Base-by-base conservation (phyloP, 345 rosid genomes). In the Clausena lansium region DNA sequence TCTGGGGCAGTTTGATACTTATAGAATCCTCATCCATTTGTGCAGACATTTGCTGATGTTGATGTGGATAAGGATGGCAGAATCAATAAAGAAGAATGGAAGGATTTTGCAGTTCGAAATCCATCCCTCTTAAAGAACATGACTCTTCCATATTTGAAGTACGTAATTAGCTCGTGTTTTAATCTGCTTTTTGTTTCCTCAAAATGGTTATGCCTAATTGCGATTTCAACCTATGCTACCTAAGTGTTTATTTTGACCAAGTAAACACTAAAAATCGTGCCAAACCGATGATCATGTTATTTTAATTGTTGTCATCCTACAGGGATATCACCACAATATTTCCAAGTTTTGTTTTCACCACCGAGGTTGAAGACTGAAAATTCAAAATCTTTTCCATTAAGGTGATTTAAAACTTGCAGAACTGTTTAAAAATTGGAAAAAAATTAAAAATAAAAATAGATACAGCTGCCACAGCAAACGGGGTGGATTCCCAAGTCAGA, bases 91-190 rank as follows among this genome's bases (percentile, higher is more conserved):
- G 87, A 82, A 17, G 93, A 92, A 62, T 93, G 97, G 97, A 93
- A 85, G 76, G 86, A 41, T 1, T 93, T 90, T 75, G 92, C 67
- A 64, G 55, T 79, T 70, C 82, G 82, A 76, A 77, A 90, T 81
- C 98, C 98, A 5, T 77, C 81, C 65, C 80, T 93, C 57, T 81
- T 93, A 87, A 89, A 81, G 86, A 90, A 90, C 80, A 92, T 92
- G 97, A 93, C 97, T 76, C 92, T 93, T 77, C 94, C 94, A 69
- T 90, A 88, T 22, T 72, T 93, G 54, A 92, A 83, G 98, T 93
- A 85, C 61, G 81, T 69, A 67, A 72, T 30, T 59, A 33, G 19
- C 61, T 71, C 7, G 50, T 5, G 9, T 45, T 27, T 74, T 79
- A 7, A 6, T 71, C 45, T 68, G 11, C 22, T 14, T 58, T 41